A percentile compares a stretch with the other conserved stretches of the same genome.
Evolutionary conservation across 805 yeast species (phyloP).

Genomic region (Phaffomyces antillensis): DNA sequence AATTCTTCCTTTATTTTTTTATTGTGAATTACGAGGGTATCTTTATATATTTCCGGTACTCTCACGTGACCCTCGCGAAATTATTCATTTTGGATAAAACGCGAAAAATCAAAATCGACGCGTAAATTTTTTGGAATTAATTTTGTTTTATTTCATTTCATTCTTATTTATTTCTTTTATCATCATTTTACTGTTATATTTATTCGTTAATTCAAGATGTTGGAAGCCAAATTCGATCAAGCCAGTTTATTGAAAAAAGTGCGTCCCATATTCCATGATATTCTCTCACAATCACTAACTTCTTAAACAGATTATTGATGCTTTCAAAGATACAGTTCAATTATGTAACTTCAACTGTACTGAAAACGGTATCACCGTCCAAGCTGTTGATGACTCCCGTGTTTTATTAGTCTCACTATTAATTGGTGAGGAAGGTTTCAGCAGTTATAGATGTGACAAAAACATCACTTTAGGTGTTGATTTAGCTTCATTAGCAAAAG

Average conservation of each 20-base stretch:
- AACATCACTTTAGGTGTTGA: slow-evolving; percentile 89
- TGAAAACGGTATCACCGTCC: slow-evolving; percentile 90
- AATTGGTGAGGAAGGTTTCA: slow-evolving; percentile 83
- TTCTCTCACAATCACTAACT: slow-evolving; percentile 4
- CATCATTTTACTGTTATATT: not conserved
- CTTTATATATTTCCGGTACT: too few relatives aligned
- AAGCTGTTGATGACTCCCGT: slow-evolving; percentile 97
- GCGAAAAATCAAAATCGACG: too few relatives aligned
- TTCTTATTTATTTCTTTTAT: not conserved
- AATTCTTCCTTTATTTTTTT: too few relatives aligned
- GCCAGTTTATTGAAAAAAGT: slow-evolving; percentile 84
- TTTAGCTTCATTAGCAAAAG: slow-evolving; percentile 77
- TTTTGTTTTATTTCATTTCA: not conserved
- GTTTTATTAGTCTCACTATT: slow-evolving; percentile 83
- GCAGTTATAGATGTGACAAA: slow-evolving; percentile 92
- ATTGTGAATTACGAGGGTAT: too few relatives aligned
- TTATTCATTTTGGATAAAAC: too few relatives aligned
- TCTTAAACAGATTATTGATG: slow-evolving; percentile 58
- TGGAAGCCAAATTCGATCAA: slow-evolving; percentile 95
- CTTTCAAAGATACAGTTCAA: slow-evolving; percentile 90
- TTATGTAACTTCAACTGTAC: slow-evolving; percentile 95
- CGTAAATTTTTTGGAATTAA: too few relatives aligned
- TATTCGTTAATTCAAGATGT: slow-evolving; percentile 40
- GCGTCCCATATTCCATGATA: slow-evolving; percentile 13
- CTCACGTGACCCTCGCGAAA: too few relatives aligned